phyloP scores from a whole-genome alignment of 179 eudicot species.

The Amaranthus tricolor region DNA sequence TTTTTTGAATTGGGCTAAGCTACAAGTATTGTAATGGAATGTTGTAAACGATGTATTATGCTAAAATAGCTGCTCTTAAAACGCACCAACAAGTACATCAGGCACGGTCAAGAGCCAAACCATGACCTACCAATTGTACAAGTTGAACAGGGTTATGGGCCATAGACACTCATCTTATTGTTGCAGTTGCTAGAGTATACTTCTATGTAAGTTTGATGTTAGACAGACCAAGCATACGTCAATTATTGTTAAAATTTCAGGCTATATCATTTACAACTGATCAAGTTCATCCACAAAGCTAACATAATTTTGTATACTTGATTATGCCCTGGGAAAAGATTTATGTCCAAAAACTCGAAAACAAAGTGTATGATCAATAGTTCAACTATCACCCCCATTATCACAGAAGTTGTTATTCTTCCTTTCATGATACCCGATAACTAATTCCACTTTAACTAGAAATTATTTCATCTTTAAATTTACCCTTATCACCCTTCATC shows the following conservation, averaged over 20 bases:
- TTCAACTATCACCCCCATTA: not conserved
- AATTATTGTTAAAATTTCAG: not conserved
- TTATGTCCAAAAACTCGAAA: no score
- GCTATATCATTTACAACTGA: not conserved
- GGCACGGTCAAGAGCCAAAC: not conserved
- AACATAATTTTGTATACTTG: not conserved
- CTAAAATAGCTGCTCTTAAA: constrained; percentile 3
- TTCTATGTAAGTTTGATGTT: not conserved
- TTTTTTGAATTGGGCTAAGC: no score
- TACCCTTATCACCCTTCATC: not conserved
- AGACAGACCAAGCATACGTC: not conserved
- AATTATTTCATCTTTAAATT: not conserved
- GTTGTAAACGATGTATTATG: not conserved
- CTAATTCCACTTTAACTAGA: not conserved
- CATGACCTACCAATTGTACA: not conserved
- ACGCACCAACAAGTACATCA: not conserved
- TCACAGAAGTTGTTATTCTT: not conserved
- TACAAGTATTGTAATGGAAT: no score
- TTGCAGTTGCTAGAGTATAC: not conserved
- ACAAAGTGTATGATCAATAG: not conserved
- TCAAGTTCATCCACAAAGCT: not conserved
- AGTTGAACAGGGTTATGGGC: not conserved
- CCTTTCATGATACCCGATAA: not conserved
- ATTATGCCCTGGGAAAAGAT: not conserved
- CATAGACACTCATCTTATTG: not conserved